These are phyloP conservation scores for Gyrodon lividus DNA, from an alignment of 768 basidiomycete genomes.

Conservation along the genomic window DNA sequence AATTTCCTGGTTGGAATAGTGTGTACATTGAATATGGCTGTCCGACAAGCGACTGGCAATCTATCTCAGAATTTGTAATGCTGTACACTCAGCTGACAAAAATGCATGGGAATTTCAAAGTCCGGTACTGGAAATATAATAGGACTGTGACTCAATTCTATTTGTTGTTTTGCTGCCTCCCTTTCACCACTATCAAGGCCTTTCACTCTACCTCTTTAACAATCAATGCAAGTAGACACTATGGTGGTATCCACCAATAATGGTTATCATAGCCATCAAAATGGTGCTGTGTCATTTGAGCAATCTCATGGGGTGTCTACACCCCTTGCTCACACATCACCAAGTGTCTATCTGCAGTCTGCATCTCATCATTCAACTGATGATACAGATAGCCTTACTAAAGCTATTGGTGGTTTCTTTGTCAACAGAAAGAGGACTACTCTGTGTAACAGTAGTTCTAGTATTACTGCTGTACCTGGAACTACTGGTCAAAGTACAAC, in stretches of 20 bases:
- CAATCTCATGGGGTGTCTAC: too few relatives aligned
- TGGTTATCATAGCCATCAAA: neutral
- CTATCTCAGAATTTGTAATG: neutral
- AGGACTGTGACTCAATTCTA: neutral
- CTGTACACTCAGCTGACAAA: neutral
- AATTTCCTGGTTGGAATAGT: too few relatives aligned
- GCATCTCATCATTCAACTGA: neutral
- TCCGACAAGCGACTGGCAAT: too few relatives aligned
- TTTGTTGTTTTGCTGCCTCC: neutral
- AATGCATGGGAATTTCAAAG: neutral
- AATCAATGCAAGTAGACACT: too few relatives aligned
- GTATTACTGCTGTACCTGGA: neutral
- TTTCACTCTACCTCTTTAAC: too few relatives aligned
- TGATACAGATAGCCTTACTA: neutral
- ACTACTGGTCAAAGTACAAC: neutral
- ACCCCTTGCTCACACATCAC: neutral
- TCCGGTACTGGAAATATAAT: neutral
- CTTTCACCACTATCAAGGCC: neutral
- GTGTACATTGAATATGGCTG: too few relatives aligned
- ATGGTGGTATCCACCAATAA: too few relatives aligned
- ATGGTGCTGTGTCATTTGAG: too few relatives aligned
- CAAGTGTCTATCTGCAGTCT: neutral
- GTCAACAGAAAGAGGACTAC: constrained; percentile 5
- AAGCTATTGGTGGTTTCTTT: neutral
- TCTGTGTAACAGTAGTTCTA: neutral